A percentile compares a stretch with the other conserved stretches of the same genome.
Conservation (phyloP, 1,284 basidiomycete genomes). For the Wolfiporia cocos region DNA sequence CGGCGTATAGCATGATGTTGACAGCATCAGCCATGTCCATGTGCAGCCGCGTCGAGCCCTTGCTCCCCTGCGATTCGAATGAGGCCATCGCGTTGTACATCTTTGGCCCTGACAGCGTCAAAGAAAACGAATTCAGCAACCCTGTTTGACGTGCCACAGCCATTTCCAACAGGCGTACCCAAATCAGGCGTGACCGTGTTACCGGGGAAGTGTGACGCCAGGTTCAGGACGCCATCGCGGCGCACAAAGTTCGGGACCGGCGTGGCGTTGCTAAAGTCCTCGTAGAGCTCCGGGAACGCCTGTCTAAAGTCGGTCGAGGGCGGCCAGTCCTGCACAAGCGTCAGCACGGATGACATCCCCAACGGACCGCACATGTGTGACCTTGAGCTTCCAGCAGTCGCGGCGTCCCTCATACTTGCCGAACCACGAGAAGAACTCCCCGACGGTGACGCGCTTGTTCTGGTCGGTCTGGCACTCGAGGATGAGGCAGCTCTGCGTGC, state of each 20-base stretch:
- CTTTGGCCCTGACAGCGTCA: constrained; percentile 51
- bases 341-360: constrained; percentile 5
- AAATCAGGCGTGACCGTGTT: constrained; percentile 86
- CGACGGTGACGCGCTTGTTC: constrained; percentile 59
- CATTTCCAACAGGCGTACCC: constrained; percentile 38
- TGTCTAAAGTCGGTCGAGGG: constrained; percentile 78
- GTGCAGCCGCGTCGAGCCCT: constrained; percentile 83
- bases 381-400: constrained; percentile 82
- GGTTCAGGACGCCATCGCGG: constrained; percentile 82
- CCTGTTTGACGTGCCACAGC: constrained; percentile 19
- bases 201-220: constrained; percentile 83
- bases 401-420: constrained; percentile 54
- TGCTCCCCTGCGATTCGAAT: constrained; percentile 53
- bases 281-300: constrained; percentile 82
- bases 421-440: constrained; percentile 78
- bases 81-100: constrained; percentile 80
- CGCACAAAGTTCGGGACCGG: constrained; percentile 87
- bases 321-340: constrained; percentile 77
- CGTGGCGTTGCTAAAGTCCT: constrained; percentile 79
- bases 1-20: constrained; percentile 85
- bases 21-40: constrained; percentile 97
- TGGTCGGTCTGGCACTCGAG: constrained; percentile 75
- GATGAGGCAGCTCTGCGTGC: constrained; percentile 62
- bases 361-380: constrained; percentile 29
- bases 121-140: constrained; percentile 6